Percentiles rank a stretch among this genome's conserved stretches.
These are phyloP conservation scores for Tagetes patula DNA, from an alignment of 129 eudicot species.

Conservation along the genomic window DNA sequence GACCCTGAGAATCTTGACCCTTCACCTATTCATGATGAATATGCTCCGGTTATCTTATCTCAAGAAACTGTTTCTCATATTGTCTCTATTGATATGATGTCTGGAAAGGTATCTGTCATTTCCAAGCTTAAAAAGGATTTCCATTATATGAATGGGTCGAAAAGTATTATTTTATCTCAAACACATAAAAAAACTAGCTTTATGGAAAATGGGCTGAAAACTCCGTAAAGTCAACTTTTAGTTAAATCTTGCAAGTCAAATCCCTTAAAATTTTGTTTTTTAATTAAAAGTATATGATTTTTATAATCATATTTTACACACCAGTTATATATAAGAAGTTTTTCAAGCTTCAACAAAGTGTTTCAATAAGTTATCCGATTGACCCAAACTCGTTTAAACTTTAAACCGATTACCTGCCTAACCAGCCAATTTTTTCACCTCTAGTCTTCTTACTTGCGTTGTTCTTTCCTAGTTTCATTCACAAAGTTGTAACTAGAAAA, in stretches of 20 bases:
- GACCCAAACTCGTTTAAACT: neutral
- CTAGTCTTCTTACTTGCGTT: neutral
- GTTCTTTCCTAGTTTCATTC: neutral
- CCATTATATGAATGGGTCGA: neutral
- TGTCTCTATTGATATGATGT: slow-evolving; percentile 95
- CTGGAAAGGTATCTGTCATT: slow-evolving; percentile 76
- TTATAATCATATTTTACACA: neutral
- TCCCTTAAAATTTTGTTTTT: neutral
- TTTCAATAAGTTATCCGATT: neutral
- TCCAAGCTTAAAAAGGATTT: neutral
- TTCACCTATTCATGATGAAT: slow-evolving; percentile 84
- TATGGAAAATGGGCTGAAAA: neutral
- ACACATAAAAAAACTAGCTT: neutral
- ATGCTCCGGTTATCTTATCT: slow-evolving; percentile 91
- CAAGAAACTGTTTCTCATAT: slow-evolving; percentile 94
- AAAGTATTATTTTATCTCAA: neutral
- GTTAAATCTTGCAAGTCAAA: neutral
- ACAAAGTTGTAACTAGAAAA: neutral
- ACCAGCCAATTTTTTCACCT: neutral
- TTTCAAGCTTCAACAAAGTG: neutral
- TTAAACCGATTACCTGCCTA: neutral
- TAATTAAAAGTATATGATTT: neutral
- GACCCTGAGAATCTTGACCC: slow-evolving; percentile 66
- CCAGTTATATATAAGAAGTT: neutral
- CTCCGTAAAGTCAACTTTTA: neutral